phyloP scores from a whole-genome alignment of 306 rosid species.

The Rosa rugosa region DNA sequence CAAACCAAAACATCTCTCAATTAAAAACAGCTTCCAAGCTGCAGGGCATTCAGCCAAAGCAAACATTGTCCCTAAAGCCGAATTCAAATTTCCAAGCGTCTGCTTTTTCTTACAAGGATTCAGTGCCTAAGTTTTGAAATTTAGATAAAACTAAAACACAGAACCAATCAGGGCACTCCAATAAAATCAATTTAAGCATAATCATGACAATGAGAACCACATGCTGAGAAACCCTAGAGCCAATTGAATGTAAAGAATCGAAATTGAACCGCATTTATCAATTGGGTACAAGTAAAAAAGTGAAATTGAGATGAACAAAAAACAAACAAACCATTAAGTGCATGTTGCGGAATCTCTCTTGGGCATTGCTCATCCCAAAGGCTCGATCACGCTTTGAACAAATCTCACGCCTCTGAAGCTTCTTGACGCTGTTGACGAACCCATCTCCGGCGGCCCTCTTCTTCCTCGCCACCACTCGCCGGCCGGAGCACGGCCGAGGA shows the following conservation, averaged over 20 bases:
- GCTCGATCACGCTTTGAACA: constrained; percentile 60
- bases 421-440: constrained; percentile 47
- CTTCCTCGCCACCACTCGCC: constrained; percentile 62
- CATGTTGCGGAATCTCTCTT: constrained; percentile 74
- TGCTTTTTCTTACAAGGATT: background rate
- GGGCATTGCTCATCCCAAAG: constrained; percentile 53
- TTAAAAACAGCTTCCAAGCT: background rate
- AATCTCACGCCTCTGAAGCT: constrained; percentile 73
- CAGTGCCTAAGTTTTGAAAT: background rate
- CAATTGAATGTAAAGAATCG: background rate
- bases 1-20: background rate
- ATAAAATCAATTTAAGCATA: background rate
- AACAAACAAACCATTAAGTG: constrained; percentile 44
- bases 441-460: constrained; percentile 41
- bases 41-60: background rate
- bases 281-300: background rate
- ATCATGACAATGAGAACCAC: background rate
- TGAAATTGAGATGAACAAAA: background rate
- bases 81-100: background rate
- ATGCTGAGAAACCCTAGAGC: background rate
- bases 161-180: background rate
- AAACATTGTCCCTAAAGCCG: background rate
- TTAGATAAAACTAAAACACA: background rate
- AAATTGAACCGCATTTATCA: background rate
- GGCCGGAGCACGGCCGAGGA: constrained; percentile 54